phyloP scores from a whole-genome alignment of 768 basidiomycete species.

The Hypholoma sublateritium region DNA sequence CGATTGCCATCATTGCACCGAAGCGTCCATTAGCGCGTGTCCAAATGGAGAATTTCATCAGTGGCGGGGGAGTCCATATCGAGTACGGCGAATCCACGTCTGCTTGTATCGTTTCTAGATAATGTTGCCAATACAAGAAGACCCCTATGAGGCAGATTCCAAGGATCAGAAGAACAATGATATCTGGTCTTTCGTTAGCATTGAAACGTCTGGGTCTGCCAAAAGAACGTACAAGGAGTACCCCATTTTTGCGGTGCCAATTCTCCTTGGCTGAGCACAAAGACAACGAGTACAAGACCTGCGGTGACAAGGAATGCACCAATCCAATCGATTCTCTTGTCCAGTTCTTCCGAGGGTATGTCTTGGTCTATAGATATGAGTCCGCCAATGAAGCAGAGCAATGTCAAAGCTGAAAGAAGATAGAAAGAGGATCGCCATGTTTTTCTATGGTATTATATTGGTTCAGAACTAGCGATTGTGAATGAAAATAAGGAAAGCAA shows the following conservation, averaged over 20 bases:
- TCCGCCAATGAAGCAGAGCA: slow-evolving; percentile 51
- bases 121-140: slow-evolving; percentile 69
- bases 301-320: slow-evolving; percentile 64
- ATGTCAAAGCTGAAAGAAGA: slow-evolving; percentile 56
- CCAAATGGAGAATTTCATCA: slow-evolving; percentile 1
- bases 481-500: background rate
- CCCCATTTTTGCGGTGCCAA: slow-evolving; percentile 60
- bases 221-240: slow-evolving; percentile 34
- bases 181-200: slow-evolving; percentile 42
- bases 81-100: slow-evolving; percentile 20
- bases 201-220: background rate
- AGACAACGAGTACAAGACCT: slow-evolving; percentile 70
- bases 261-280: slow-evolving; percentile 69
- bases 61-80: slow-evolving; percentile 39
- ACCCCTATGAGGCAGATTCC: slow-evolving; percentile 52
- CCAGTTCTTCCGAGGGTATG: slow-evolving; percentile 35
- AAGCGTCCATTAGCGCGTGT: background rate
- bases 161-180: slow-evolving; percentile 66
- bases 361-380: slow-evolving; percentile 66
- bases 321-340: slow-evolving; percentile 70
- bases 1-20: background rate
- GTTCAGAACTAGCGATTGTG: background rate
- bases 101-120: slow-evolving; percentile 48
- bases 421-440: slow-evolving; percentile 72
- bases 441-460: slow-evolving; percentile 22